A percentile compares a stretch with the other conserved stretches of the same genome.
These are phyloP conservation scores for Noccaea bulbosa DNA, from an alignment of 345 rosid species.

Conservation along the genomic window DNA sequence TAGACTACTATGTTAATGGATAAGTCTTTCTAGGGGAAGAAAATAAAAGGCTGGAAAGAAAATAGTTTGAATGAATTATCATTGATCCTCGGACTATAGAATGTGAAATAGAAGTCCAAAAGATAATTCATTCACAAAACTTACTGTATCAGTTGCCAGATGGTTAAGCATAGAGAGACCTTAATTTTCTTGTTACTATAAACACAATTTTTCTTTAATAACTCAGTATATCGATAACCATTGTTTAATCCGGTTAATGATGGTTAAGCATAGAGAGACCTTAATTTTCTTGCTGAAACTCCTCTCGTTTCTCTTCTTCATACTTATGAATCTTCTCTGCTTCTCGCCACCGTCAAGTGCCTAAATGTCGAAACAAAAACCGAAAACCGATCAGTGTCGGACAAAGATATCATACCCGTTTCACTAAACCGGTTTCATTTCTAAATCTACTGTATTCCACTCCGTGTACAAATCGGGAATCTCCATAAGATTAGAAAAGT, in stretches of 20 bases:
- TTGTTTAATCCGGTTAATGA: constrained; percentile 16
- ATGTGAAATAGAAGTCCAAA: too few species aligned
- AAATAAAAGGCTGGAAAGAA: too few species aligned
- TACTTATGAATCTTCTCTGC: constrained; percentile 79
- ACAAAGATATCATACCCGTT: neutral
- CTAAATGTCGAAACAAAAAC: constrained; percentile 6
- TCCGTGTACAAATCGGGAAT: neutral
- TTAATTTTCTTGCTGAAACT: constrained; percentile 98
- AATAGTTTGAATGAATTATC: too few species aligned
- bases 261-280: constrained; percentile 46
- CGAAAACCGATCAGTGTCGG: neutral
- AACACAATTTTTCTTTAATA: neutral
- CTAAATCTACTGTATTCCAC: neutral
- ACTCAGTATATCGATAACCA: neutral
- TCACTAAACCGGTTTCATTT: constrained; percentile 17
- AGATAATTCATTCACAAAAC: too few species aligned
- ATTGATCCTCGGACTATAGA: too few species aligned
- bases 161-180: too few species aligned
- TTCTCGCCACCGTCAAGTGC: constrained; percentile 31
- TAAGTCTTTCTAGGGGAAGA: too few species aligned
- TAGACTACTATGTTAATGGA: too few species aligned
- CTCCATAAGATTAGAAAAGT: neutral
- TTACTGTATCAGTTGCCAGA: too few species aligned
- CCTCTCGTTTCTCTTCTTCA: constrained; percentile 95
- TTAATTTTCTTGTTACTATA: too few species aligned